Evolutionary conservation across 2,329 filamentous ascomycete genomes (phyloP).

Genomic region (Colletotrichum sublineola): DNA sequence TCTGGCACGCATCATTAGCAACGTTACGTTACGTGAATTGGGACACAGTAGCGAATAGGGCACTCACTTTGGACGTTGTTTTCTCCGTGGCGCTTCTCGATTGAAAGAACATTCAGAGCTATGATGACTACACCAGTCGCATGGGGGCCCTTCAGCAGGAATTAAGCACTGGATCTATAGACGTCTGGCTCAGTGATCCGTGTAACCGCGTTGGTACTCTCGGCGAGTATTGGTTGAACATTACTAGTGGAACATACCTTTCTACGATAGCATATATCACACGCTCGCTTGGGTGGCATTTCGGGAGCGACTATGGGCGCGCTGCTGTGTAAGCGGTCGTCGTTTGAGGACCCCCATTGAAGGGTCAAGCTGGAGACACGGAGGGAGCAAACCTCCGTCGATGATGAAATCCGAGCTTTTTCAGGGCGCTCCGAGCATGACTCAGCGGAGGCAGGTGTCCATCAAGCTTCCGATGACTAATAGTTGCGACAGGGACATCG

Average conservation of each 20-base stretch:
- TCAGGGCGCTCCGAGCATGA: rapidly evolving
- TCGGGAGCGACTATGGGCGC: too few relatives aligned
- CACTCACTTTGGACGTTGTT: not conserved
- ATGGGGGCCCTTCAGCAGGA: conserved; percentile 9
- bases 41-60: rapidly evolving
- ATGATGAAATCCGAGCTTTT: not conserved
- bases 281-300: conserved; percentile 34
- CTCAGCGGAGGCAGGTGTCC: not conserved
- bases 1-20: not conserved
- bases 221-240: rapidly evolving
- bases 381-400: conserved; percentile 1
- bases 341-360: not conserved
- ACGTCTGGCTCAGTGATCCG: not conserved
- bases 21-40: rapidly evolving
- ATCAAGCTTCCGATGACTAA: not conserved
- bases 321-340: not conserved
- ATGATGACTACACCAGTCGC: conserved; percentile 35
- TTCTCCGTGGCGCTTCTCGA: conserved; percentile 1
- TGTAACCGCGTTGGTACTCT: too few relatives aligned
- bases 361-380: not conserved
- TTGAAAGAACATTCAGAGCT: conserved; percentile 16
- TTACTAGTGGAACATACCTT: not conserved
- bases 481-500: not conserved
- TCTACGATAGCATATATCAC: conserved; percentile 29
- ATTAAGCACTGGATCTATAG: conserved; percentile 30